Conservation (phyloP, 306 rosid genomes). For the Nissolia schottii region DNA sequence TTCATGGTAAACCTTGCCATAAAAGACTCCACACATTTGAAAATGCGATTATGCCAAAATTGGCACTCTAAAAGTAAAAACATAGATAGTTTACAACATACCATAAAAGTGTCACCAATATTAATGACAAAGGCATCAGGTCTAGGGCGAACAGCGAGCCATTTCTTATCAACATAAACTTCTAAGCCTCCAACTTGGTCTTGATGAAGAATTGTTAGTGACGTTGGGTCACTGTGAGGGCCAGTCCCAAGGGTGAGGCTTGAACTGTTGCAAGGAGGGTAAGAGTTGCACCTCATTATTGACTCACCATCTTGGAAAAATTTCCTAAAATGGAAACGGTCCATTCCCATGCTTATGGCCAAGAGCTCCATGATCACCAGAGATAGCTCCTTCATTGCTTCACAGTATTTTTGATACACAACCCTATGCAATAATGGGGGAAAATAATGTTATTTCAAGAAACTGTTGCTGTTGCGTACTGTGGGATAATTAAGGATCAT, state of each 20-base stretch:
- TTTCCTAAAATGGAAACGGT: constrained; percentile 23
- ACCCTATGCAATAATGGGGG: constrained; percentile 24
- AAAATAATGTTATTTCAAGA: not conserved
- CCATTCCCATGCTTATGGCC: constrained; percentile 54
- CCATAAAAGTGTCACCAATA: constrained; percentile 71
- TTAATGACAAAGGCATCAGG: constrained; percentile 62
- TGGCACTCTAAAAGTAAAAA: too few relatives aligned
- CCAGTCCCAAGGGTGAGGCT: constrained; percentile 60
- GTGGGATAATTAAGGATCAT: too few relatives aligned
- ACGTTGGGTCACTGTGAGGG: constrained; percentile 70
- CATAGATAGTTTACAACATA: not conserved
- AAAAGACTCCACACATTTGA: too few relatives aligned
- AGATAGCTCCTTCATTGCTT: constrained; percentile 45
- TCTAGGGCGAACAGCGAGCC: constrained; percentile 53
- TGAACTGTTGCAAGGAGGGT: constrained; percentile 49
- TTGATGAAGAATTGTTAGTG: constrained; percentile 64
- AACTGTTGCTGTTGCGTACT: not conserved
- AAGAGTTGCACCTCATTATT: constrained; percentile 58
- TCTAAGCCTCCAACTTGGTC: constrained; percentile 66
- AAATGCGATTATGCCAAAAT: too few relatives aligned
- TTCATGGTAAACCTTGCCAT: too few relatives aligned
- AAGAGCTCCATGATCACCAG: constrained; percentile 48
- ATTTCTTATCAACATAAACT: constrained; percentile 44
- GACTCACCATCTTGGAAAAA: constrained; percentile 52
- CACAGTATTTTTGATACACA: constrained; percentile 53